phyloP scores from a whole-genome alignment of 345 rosid genomes.

The Brassica napus region DNA sequence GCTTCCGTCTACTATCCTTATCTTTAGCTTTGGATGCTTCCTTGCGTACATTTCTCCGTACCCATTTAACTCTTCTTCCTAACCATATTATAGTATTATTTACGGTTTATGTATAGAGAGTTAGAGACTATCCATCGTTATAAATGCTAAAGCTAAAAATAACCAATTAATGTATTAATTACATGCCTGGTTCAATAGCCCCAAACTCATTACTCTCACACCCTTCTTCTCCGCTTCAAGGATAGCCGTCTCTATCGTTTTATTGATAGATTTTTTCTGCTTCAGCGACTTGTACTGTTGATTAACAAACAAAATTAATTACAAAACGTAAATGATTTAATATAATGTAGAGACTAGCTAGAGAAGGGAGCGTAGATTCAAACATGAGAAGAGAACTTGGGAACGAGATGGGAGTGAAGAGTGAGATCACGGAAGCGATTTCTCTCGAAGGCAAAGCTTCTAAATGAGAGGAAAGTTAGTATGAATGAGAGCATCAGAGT shows the following conservation, averaged over 20 bases:
- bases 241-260: constrained; percentile 59
- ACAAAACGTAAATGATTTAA: not conserved
- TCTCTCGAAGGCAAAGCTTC: constrained; percentile 36
- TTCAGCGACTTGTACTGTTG: constrained; percentile 47
- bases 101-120: not conserved
- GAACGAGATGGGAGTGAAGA: constrained; percentile 44
- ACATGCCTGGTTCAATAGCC: constrained; percentile 64
- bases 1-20: constrained; percentile 69
- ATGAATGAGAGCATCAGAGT: constrained; percentile 34
- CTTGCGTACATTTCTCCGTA: constrained; percentile 53
- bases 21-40: constrained; percentile 48
- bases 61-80: constrained; percentile 59
- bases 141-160: not conserved
- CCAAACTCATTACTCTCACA: constrained; percentile 61
- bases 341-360: not conserved
- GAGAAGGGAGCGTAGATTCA: not conserved
- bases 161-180: not conserved
- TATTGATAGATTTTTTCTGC: constrained; percentile 48
- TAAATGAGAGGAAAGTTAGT: constrained; percentile 31
- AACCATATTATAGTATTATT: not conserved
- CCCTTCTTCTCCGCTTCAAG: constrained; percentile 58
- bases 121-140: not conserved
- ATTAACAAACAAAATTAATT: not conserved
- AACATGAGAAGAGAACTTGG: constrained; percentile 42
- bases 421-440: constrained; percentile 37